Evolutionary conservation across 2,329 filamentous ascomycete species (phyloP).

Genomic region (Didymellaceae sp.): DNA sequence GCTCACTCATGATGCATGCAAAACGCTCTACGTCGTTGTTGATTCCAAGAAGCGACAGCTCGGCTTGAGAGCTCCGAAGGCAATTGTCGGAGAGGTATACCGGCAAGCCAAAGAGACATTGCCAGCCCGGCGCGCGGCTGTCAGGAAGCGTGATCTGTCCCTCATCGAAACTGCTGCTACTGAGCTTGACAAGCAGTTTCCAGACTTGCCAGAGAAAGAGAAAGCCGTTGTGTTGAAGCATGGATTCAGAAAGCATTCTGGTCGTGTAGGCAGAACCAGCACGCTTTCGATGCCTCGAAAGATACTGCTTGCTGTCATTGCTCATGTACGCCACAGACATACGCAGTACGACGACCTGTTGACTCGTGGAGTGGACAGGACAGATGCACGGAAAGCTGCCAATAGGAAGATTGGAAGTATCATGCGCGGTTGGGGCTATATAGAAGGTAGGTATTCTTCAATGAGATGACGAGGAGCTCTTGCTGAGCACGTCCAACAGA

Average conservation of each 20-base stretch:
- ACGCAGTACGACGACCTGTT: conserved; percentile 57
- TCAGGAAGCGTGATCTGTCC: conserved; percentile 39
- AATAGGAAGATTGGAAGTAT: conserved; percentile 29
- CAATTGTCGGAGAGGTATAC: conserved; percentile 49
- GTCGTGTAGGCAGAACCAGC: conserved; percentile 57
- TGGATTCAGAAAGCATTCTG: conserved; percentile 55
- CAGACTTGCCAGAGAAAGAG: conserved; percentile 48
- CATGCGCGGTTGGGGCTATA: conserved; percentile 35
- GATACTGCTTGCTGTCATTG: conserved; percentile 56
- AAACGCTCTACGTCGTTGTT: conserved; percentile 37
- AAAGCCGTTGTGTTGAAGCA: conserved; percentile 48
- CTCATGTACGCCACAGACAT: conserved; percentile 58
- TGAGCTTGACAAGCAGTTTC: conserved; percentile 51
- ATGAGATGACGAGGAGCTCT: too few relatives aligned
- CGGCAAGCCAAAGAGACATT: conserved; percentile 50
- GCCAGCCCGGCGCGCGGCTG: conserved; percentile 48
- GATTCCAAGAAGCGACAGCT: conserved; percentile 35
- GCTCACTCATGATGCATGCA: conserved; percentile 38
- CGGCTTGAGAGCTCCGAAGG: conserved; percentile 53
- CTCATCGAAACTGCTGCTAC: conserved; percentile 29
- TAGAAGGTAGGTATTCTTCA: conserved; percentile 31
- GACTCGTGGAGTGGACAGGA: conserved; percentile 17
- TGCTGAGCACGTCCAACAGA: conserved; percentile 14
- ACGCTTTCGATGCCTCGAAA: conserved; percentile 50
- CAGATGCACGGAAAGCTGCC: conserved; percentile 33